These are phyloP conservation scores for Trichosporon sp. DNA, from an alignment of 1,284 basidiomycete species.

Conservation along the genomic window DNA sequence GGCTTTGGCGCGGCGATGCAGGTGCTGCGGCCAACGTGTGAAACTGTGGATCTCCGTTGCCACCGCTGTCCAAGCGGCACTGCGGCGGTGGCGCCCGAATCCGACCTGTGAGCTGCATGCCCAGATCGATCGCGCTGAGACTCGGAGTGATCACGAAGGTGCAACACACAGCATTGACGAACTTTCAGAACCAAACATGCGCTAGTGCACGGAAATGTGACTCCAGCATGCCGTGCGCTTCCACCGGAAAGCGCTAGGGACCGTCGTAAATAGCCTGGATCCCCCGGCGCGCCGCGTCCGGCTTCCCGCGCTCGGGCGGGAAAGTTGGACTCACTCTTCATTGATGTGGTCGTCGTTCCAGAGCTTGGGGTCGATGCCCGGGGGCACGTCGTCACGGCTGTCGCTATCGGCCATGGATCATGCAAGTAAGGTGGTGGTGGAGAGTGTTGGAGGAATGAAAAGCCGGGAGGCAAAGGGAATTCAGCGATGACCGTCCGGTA, in stretches of 20 bases:
- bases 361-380: slow-evolving; percentile 33
- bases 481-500: neutral
- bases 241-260: slow-evolving; percentile 5
- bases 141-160: neutral
- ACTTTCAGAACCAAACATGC: neutral
- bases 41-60: neutral
- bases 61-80: neutral
- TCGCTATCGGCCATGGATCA: neutral
- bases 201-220: neutral
- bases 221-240: neutral
- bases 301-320: neutral
- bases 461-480: neutral
- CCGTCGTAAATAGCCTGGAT: neutral
- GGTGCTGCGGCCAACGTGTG: neutral
- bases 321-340: slow-evolving; percentile 63
- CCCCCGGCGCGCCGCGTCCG: neutral
- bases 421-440: neutral
- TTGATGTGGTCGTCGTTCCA: slow-evolving; percentile 67
- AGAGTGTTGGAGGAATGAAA: neutral
- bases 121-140: neutral
- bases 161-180: neutral
- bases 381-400: slow-evolving; percentile 22
- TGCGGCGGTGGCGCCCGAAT: neutral
- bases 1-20: neutral
- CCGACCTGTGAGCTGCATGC: neutral